Base-by-base conservation (phyloP, 176 grass and related monocot genomes). In the Carex parvula region DNA sequence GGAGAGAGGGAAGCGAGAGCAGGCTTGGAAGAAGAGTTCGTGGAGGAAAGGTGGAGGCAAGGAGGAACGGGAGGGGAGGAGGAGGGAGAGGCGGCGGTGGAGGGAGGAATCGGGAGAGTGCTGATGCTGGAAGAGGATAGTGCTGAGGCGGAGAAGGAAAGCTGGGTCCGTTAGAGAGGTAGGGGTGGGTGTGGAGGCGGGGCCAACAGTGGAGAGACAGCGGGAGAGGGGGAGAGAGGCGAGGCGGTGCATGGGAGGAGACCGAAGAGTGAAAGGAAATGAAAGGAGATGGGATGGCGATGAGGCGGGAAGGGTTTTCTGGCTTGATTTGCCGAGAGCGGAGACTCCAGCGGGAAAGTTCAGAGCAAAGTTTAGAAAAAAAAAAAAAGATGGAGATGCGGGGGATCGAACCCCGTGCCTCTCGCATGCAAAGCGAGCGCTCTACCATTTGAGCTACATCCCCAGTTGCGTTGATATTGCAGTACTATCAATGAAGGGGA, bases 401-500 rank as follows among this genome's bases (percentile, higher is more conserved):
- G 89, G 92, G 92, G 79, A 98, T 94, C 90, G 95, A 98, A 98
- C 91, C 92, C 91, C 92, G 90, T 98, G 83, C 92, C 91, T 98
- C 90, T 90, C 87, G 88, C 92, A 98, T 94, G 95, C 92, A 98
- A 94, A 95, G 92, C 92, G 95, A 89, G 91, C 89, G 92, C 95
- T 98, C 92, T 95, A 95, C 91, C 91, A 88, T 95, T 98, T 98
- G 88, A 98, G 89, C 91, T 92, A 93, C 92, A 91, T 91, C 84
- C 91, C 89, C 90, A 4, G 0, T 0, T 7, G 0, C 16, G 15
- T 59, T 5, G 15, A 46, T 50, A 7, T 22, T 42, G 8, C 15
- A 15, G 15, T 54, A 4, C 14, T 14, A 54, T 1, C 52, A 54
- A 0, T 13, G 14, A 54, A 11, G 5, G 50, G 29, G 29, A n/a